These are phyloP conservation scores for Rostrohypoxylon terebratum DNA, from an alignment of 495 filamentous ascomycete genomes.

Conservation along the genomic window DNA sequence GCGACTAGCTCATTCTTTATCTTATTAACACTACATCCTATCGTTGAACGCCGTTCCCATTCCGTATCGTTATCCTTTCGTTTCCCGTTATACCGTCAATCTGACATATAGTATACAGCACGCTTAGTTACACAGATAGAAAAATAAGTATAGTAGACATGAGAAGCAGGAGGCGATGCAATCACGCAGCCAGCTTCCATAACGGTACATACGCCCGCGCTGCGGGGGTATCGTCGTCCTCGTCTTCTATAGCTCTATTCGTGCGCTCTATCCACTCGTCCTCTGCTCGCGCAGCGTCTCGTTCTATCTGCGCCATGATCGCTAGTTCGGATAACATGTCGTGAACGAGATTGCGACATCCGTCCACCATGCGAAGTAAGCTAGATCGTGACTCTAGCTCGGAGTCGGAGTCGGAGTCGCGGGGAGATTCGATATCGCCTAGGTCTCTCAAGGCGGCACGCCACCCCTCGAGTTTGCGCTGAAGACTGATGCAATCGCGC, in stretches of 20 bases:
- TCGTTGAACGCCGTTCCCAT: background rate
- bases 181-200: constrained; percentile 46
- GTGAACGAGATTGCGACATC: constrained; percentile 53
- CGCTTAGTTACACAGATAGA: background rate
- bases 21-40: constrained; percentile 20
- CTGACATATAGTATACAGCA: background rate
- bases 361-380: constrained; percentile 54
- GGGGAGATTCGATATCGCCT: constrained; percentile 27
- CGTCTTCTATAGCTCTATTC: constrained; percentile 53
- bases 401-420: background rate
- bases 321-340: constrained; percentile 63
- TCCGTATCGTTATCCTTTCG: constrained; percentile 4
- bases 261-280: constrained; percentile 61
- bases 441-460: constrained; percentile 51
- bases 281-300: constrained; percentile 58
- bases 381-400: constrained; percentile 41
- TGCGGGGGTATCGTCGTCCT: constrained; percentile 41
- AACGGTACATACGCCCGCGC: constrained; percentile 42
- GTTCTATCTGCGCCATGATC: constrained; percentile 62
- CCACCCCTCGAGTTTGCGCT: constrained; percentile 60
- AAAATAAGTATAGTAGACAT: background rate
- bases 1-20: background rate
- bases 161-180: background rate
- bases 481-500: constrained; percentile 56
- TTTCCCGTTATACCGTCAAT: background rate